Percentiles rank a stretch among this genome's conserved stretches.
Evolutionary conservation across 192 early-diverging fungal species (phyloP).

Genomic region (Martensiomyces pterosporus): DNA sequence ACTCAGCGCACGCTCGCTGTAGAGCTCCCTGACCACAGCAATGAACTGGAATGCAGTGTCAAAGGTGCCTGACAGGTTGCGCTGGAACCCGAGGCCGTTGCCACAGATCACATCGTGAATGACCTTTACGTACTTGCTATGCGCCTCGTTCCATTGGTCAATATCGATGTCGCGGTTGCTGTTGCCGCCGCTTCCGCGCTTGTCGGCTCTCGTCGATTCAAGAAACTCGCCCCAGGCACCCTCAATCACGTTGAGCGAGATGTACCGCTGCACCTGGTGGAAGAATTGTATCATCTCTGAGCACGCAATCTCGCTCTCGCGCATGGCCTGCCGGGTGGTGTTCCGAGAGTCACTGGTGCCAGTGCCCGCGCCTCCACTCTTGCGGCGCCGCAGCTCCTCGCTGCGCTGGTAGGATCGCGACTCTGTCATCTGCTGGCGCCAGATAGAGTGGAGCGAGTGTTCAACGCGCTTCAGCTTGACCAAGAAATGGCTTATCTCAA

Average conservation of each 20-base stretch:
- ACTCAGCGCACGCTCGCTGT: slow-evolving; percentile 50
- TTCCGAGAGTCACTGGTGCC: background rate
- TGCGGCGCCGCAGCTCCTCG: slow-evolving; percentile 35
- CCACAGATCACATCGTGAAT: slow-evolving; percentile 62
- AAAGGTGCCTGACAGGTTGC: slow-evolving; percentile 57
- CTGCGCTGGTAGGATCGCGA: slow-evolving; percentile 43
- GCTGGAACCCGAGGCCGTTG: slow-evolving; percentile 45
- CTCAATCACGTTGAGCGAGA: slow-evolving; percentile 89
- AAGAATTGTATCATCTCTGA: slow-evolving; percentile 93
- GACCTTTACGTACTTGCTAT: slow-evolving; percentile 66
- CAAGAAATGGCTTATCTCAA: slow-evolving; percentile 81
- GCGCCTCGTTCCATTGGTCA: slow-evolving; percentile 75
- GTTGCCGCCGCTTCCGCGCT: slow-evolving; percentile 46
- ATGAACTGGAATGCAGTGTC: slow-evolving; percentile 61
- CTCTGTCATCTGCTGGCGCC: slow-evolving; percentile 72
- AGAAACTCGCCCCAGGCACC: slow-evolving; percentile 83
- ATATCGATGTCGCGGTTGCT: slow-evolving; percentile 69
- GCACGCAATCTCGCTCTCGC: slow-evolving; percentile 62
- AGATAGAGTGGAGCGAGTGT: slow-evolving; percentile 64
- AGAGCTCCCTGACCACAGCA: slow-evolving; percentile 40
- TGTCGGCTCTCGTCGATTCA: slow-evolving; percentile 13
- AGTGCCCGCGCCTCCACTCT: slow-evolving; percentile 1
- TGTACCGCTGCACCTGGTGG: slow-evolving; percentile 90
- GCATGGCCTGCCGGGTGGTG: slow-evolving; percentile 52
- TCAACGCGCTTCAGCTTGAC: slow-evolving; percentile 88